phyloP scores from a whole-genome alignment of 2,329 filamentous ascomycete genomes.

The Huntiella decipiens region DNA sequence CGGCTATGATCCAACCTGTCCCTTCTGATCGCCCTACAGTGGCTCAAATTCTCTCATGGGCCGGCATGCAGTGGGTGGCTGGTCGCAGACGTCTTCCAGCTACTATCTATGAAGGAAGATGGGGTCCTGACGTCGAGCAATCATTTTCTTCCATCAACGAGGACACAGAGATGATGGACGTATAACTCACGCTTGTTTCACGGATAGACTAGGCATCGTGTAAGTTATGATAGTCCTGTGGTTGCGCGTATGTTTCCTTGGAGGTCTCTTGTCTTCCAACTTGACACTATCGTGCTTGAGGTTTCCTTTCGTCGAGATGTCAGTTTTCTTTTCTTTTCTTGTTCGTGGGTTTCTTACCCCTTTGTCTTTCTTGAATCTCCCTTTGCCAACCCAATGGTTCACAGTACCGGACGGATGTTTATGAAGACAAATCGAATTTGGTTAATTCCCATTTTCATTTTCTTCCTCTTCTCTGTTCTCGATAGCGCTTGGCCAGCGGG shows the following conservation, averaged over 20 bases:
- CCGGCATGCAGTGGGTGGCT: conserved; percentile 65
- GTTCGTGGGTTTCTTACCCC: neutral
- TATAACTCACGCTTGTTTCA: conserved; percentile 19
- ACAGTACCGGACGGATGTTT: conserved; percentile 9
- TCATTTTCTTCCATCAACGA: conserved; percentile 25
- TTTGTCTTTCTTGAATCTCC: neutral
- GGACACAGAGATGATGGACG: conserved; percentile 43
- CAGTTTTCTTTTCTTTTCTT: conserved; percentile 1
- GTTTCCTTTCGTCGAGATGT: conserved; percentile 1
- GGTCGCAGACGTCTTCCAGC: conserved; percentile 63
- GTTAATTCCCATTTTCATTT: conserved; percentile 2
- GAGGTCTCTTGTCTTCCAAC: neutral
- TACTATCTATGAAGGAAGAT: conserved; percentile 92
- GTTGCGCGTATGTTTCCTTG: conserved; percentile 1
- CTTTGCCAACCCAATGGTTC: conserved; percentile 3
- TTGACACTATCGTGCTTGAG: neutral
- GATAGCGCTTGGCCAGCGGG: neutral
- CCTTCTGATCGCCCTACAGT: conserved; percentile 55
- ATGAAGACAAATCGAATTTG: conserved; percentile 3
- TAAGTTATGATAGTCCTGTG: conserved; percentile 5
- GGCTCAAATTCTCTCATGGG: conserved; percentile 50
- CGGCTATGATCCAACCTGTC: conserved; percentile 69
- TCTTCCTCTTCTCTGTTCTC: neutral
- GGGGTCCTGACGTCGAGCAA: conserved; percentile 47
- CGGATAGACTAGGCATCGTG: conserved; percentile 2